A percentile compares a stretch with the other conserved stretches of the same genome.
Evolutionary conservation across 345 rosid species (phyloP).

Genomic region (Diplotaxis tenuifolia): DNA sequence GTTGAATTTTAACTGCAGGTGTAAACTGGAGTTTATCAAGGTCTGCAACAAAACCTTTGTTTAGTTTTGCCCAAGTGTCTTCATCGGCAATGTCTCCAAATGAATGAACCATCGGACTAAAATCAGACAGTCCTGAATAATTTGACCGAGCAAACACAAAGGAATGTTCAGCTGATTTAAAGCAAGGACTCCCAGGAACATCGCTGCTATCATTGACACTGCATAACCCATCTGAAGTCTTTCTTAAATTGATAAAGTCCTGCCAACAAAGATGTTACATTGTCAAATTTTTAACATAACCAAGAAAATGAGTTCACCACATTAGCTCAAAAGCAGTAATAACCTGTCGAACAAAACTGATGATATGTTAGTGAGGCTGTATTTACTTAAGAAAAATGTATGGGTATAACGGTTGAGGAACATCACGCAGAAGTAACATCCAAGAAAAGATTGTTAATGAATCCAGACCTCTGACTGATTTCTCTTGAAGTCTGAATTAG

Average conservation of each 20-base stretch:
- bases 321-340: neutral
- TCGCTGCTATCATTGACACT: conserved; percentile 45
- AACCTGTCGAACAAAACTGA: neutral
- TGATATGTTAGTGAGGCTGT: neutral
- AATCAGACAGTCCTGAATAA: conserved; percentile 57
- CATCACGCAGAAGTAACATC: neutral
- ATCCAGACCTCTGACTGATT: conserved; percentile 30
- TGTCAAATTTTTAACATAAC: conserved; percentile 7
- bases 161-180: conserved; percentile 57
- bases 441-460: neutral
- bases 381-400: conserved; percentile 3
- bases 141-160: conserved; percentile 78
- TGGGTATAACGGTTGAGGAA: neutral
- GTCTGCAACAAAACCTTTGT: conserved; percentile 77
- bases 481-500: conserved; percentile 47
- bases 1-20: conserved; percentile 67
- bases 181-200: conserved; percentile 57
- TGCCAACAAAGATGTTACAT: conserved; percentile 14
- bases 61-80: conserved; percentile 34
- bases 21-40: conserved; percentile 74
- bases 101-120: conserved; percentile 78
- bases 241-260: conserved; percentile 34
- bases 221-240: conserved; percentile 43
- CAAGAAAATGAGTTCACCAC: neutral
- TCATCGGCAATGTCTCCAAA: neutral